These are phyloP conservation scores for Yamadazyma sp. DNA, from an alignment of 1,139 yeast genomes.

Conservation along the genomic window DNA sequence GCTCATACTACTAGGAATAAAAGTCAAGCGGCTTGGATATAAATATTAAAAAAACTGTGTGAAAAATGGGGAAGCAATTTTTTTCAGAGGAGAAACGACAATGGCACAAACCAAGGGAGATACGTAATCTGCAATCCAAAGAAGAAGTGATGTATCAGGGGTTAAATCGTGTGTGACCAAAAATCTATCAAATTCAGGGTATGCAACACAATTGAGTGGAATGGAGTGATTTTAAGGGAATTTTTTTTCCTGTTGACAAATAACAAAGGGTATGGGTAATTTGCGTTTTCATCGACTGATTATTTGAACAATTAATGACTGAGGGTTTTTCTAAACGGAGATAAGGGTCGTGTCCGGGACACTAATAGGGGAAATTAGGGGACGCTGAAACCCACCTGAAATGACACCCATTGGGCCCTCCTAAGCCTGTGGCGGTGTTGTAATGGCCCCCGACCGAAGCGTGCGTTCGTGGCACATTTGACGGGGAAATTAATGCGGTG, in stretches of 20 bases:
- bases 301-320: not conserved
- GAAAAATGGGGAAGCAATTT: conserved; percentile 1
- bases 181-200: not conserved
- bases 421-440: too few species aligned
- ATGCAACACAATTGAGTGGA: not conserved
- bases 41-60: not conserved
- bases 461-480: too few species aligned
- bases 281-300: conserved; percentile 4
- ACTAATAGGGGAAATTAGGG: too few species aligned
- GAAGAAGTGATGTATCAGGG: not conserved
- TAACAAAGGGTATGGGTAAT: not conserved
- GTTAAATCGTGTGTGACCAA: not conserved
- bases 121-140: too few species aligned
- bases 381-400: too few species aligned
- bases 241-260: too few species aligned
- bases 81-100: not conserved
- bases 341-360: too few species aligned
- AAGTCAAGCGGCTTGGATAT: too few species aligned
- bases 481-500: too few species aligned
- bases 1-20: conserved; percentile 6
- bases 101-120: not conserved
- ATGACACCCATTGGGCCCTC: too few species aligned
- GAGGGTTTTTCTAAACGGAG: not conserved
- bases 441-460: too few species aligned
- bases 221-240: not conserved